These are phyloP conservation scores for Aspergillus ellipticus DNA, from an alignment of 495 filamentous ascomycete genomes.

Conservation along the genomic window DNA sequence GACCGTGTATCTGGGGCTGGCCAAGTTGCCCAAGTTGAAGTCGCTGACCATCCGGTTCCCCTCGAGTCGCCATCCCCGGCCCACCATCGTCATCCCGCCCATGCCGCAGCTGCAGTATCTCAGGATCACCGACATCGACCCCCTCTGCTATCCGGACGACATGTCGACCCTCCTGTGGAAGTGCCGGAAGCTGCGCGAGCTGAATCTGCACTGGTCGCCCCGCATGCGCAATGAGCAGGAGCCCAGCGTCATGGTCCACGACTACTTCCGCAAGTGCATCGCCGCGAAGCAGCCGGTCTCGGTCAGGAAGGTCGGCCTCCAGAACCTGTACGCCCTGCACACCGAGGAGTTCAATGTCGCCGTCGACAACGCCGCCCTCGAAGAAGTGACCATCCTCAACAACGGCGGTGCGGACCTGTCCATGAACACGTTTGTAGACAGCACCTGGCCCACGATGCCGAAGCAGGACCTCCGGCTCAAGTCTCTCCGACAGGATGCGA, in stretches of 20 bases:
- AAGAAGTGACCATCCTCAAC: slow-evolving; percentile 52
- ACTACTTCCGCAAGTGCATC: slow-evolving; percentile 55
- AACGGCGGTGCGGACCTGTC: slow-evolving; percentile 36
- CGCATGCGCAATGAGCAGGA: slow-evolving; percentile 59
- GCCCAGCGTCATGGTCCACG: slow-evolving; percentile 49
- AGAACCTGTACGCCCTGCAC: slow-evolving; percentile 57
- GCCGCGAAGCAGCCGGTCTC: slow-evolving; percentile 39
- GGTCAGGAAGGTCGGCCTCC: slow-evolving; percentile 47
- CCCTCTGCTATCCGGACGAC: slow-evolving; percentile 63
- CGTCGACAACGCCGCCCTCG: slow-evolving; percentile 37
- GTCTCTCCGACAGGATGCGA: slow-evolving; percentile 37
- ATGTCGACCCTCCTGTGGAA: slow-evolving; percentile 53
- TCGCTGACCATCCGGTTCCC: slow-evolving; percentile 55
- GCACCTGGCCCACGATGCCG: slow-evolving; percentile 41
- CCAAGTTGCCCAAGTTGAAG: slow-evolving; percentile 45
- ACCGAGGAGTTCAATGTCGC: slow-evolving; percentile 38
- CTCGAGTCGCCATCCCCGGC: slow-evolving; percentile 52
- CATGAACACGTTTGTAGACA: slow-evolving; percentile 54
- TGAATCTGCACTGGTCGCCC: slow-evolving; percentile 58
- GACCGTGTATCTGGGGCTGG: slow-evolving; percentile 54
- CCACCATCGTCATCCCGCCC: slow-evolving; percentile 53
- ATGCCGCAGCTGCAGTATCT: slow-evolving; percentile 53
- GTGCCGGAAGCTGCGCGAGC: slow-evolving; percentile 49
- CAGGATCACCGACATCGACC: slow-evolving; percentile 57
- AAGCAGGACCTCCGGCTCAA: slow-evolving; percentile 30